Base-by-base conservation (phyloP, 306 rosid species). In the Inga laurina region DNA sequence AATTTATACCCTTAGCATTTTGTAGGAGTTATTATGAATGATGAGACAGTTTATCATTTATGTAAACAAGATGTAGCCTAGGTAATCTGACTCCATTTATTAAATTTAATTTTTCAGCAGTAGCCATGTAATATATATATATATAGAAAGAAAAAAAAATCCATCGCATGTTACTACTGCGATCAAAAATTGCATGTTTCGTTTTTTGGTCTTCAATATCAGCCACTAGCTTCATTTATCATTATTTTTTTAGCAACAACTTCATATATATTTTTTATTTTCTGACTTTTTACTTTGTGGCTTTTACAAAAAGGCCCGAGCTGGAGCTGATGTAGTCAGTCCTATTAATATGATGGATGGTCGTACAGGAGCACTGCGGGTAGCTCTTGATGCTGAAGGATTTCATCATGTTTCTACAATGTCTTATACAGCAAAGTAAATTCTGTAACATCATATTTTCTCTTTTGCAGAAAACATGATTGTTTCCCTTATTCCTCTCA, bases 261-360 rank as follows among this genome's bases (percentile, higher is more conserved):
- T 57, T n/a, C 39, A 56, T 82, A 37, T 75, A 12, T 27, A 27
- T 34, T 75, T 77, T 61, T 62, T 70, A 2, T 22, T 45, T 72
- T 77, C 0, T 18, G 0, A 0, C 12, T 30, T 82, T 56, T 56
- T 62, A 14, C 77, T 21, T 87, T 57, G 4, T 82, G 74, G 14
- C 68, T 72, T 79, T 57, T 48, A 75, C 39, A 45, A 83, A 39
- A 79, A 92, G 98, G 98, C 99, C 57, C 94, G 91, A 77, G 97
- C 98, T 83, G 98, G 98, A 89, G 99, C 97, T 76, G 97, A 96
- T 83, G 95, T 96, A 61, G 93, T 96, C 84, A 94, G 99, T 87
- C 99, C 99, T 5, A 94, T 97, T 81, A 98, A 96, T 86, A 96
- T 96, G 99, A 96, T 96, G 99, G 98, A 96, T 68, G 98, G 99